Percentiles rank a stretch among this genome's conserved stretches.
These are phyloP conservation scores for Dendrobium officinale DNA, from an alignment of 106 monocot species.

Conservation along the genomic window DNA sequence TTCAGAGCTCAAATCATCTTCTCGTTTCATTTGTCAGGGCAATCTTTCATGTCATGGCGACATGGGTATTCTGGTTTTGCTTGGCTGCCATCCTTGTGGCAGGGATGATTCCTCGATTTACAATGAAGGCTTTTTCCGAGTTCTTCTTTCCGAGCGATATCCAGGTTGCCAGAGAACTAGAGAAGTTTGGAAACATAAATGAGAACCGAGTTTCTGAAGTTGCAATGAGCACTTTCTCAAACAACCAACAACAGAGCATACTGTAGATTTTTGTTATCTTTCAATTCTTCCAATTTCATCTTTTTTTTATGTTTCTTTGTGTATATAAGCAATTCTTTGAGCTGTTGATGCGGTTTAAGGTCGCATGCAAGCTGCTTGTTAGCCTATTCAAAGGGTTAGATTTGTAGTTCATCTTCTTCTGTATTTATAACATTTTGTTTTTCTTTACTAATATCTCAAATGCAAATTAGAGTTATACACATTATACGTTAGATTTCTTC, in stretches of 20 bases:
- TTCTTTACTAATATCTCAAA: neutral
- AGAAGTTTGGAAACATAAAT: slow-evolving; percentile 33
- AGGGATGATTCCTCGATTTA: slow-evolving; percentile 72
- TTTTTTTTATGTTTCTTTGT: neutral
- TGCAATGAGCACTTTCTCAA: slow-evolving; percentile 38
- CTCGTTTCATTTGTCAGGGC: slow-evolving; percentile 49
- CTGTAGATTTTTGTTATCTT: neutral
- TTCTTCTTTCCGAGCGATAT: slow-evolving; percentile 62
- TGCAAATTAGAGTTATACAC: no score
- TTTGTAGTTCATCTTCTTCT: neutral
- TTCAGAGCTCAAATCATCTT: neutral
- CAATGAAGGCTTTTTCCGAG: slow-evolving; percentile 42
- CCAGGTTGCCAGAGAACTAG: slow-evolving; percentile 64
- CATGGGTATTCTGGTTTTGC: slow-evolving; percentile 65
- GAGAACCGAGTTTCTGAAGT: slow-evolving; percentile 13
- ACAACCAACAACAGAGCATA: neutral
- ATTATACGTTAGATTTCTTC: no score
- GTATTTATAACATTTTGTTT: slow-evolving; percentile 1
- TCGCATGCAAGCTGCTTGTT: neutral
- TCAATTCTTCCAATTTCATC: neutral
- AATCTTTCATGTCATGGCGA: slow-evolving; percentile 64
- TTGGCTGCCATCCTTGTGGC: slow-evolving; percentile 41
- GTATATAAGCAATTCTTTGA: slow-evolving; percentile 5
- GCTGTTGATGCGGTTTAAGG: neutral
- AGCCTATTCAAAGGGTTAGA: neutral